phyloP scores from a whole-genome alignment of 2,329 filamentous ascomycete species.

The Pyrenochaeta sp. region DNA sequence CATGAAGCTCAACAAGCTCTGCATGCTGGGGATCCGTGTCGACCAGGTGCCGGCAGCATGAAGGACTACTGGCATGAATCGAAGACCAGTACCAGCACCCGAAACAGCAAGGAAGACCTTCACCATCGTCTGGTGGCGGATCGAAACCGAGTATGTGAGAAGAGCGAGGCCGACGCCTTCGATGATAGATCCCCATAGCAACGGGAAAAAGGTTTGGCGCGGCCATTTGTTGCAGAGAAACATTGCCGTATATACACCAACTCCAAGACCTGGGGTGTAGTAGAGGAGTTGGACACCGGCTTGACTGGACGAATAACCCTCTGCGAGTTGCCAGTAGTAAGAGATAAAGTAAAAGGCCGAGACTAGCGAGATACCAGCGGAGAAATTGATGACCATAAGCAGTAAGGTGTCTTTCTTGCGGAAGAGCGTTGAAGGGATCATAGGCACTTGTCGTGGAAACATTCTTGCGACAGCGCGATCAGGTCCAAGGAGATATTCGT shows the following conservation, averaged over 20 bases:
- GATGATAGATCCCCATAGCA: constrained; percentile 58
- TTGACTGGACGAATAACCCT: constrained; percentile 58
- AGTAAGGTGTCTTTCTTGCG: constrained; percentile 65
- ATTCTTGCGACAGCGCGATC: constrained; percentile 56
- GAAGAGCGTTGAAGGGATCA: constrained; percentile 71
- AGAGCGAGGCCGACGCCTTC: constrained; percentile 68
- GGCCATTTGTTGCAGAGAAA: constrained; percentile 69
- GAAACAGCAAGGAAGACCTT: constrained; percentile 73
- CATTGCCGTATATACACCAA: constrained; percentile 66
- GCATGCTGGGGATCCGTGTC: constrained; percentile 64
- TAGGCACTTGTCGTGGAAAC: constrained; percentile 66
- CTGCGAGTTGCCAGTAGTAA: constrained; percentile 72
- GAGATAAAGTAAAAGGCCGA: constrained; percentile 73
- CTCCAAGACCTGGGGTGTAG: constrained; percentile 70
- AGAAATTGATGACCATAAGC: constrained; percentile 70
- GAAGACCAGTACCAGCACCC: constrained; percentile 69
- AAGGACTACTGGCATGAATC: constrained; percentile 71
- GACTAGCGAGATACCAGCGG: constrained; percentile 64
- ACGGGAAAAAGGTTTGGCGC: constrained; percentile 67
- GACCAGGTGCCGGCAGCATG: constrained; percentile 72
- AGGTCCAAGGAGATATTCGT: constrained; percentile 63
- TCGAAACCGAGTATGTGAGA: constrained; percentile 65
- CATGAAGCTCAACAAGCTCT: constrained; percentile 68
- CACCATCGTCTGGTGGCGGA: constrained; percentile 59
- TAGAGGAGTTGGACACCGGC: constrained; percentile 64